A percentile compares a stretch with the other conserved stretches of the same genome.
Evolutionary conservation across 164 flowering plant genomes (phyloP).

Genomic region (Houttuynia cordata): DNA sequence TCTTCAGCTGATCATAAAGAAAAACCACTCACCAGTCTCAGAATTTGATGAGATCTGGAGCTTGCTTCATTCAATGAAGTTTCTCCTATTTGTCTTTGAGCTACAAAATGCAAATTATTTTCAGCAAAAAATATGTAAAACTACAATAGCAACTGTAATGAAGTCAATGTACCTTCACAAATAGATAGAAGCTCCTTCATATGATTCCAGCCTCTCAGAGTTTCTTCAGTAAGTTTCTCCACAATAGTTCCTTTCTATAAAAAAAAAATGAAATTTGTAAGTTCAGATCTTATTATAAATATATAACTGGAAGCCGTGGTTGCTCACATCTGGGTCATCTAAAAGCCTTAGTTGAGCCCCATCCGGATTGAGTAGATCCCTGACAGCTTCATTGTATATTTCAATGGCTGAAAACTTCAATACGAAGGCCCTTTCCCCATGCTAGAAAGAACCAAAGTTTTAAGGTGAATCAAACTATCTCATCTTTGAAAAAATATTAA

Average conservation of each 20-base stretch:
- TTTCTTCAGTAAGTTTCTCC: constrained; percentile 81
- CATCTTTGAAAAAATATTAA: neutral
- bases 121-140: too few species aligned
- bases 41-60: constrained; percentile 97
- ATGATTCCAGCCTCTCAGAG: constrained; percentile 50
- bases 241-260: constrained; percentile 82
- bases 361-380: constrained; percentile 71
- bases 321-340: constrained; percentile 91
- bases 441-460: constrained; percentile 28
- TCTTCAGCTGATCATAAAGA: constrained; percentile 1
- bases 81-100: constrained; percentile 87
- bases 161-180: constrained; percentile 56
- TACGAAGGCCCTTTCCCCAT: constrained; percentile 55
- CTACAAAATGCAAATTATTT: constrained; percentile 25
- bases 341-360: constrained; percentile 65
- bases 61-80: constrained; percentile 82
- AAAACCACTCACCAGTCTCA: constrained; percentile 50
- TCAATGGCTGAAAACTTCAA: constrained; percentile 92
- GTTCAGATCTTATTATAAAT: too few species aligned
- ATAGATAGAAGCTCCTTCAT: constrained; percentile 57
- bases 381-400: constrained; percentile 89
- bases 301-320: too few species aligned
- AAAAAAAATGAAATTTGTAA: neutral
- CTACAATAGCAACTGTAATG: neutral
- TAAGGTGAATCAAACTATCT: neutral